phyloP scores from a whole-genome alignment of 2,329 filamentous ascomycete species.

The Neurospora crassa region DNA sequence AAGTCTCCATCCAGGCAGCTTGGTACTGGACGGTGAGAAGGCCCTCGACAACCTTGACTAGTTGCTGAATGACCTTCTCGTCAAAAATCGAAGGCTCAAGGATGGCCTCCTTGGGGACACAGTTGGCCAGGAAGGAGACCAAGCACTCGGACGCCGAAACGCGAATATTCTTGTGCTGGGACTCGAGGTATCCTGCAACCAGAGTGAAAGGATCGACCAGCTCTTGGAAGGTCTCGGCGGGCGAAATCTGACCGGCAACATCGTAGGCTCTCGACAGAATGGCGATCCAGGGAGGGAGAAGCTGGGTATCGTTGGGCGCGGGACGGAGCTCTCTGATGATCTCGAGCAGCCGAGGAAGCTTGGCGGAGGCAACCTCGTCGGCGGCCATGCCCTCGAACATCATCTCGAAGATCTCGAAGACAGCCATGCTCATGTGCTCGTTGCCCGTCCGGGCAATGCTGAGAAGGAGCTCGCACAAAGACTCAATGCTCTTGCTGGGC shows the following conservation, averaged over 20 bases:
- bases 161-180: conserved; percentile 84
- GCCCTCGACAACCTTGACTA: conserved; percentile 63
- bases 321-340: conserved; percentile 89
- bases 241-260: conserved; percentile 78
- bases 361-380: conserved; percentile 77
- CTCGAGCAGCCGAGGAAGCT: conserved; percentile 79
- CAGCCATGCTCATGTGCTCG: conserved; percentile 91
- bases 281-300: conserved; percentile 93
- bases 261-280: conserved; percentile 92
- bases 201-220: conserved; percentile 75
- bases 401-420: conserved; percentile 95
- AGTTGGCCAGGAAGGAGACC: conserved; percentile 86
- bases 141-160: conserved; percentile 91
- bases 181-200: conserved; percentile 73
- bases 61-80: conserved; percentile 76
- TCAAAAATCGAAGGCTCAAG: conserved; percentile 86
- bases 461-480: conserved; percentile 79
- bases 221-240: conserved; percentile 86
- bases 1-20: conserved; percentile 88
- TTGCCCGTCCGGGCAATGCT: conserved; percentile 84
- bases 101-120: conserved; percentile 73
- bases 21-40: conserved; percentile 87
- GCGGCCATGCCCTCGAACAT: conserved; percentile 88
- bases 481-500: conserved; percentile 93
- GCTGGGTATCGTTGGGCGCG: conserved; percentile 84